Percentiles rank a stretch among this genome's conserved stretches.
These are phyloP conservation scores for Nemania sp. DNA, from an alignment of 2,329 filamentous ascomycete species.

Conservation along the genomic window DNA sequence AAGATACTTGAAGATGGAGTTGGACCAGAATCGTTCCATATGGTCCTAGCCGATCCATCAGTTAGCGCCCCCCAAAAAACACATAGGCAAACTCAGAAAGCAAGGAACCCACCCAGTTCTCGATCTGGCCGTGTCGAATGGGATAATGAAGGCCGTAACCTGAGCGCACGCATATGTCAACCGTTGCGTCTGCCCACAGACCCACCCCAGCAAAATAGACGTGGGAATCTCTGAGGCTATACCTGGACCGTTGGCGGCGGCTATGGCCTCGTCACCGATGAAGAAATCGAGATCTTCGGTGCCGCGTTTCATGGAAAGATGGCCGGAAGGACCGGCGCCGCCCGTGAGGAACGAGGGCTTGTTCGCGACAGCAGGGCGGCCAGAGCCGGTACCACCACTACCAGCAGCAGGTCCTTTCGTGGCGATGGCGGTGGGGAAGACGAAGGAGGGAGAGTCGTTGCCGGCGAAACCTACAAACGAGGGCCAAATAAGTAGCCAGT, in stretches of 20 bases:
- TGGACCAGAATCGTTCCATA: slow-evolving; percentile 99
- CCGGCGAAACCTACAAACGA: slow-evolving; percentile 81
- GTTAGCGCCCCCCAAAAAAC: slow-evolving; percentile 11
- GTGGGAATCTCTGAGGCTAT: slow-evolving; percentile 36
- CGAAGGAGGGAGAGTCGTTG: slow-evolving; percentile 98
- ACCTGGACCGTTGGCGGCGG: slow-evolving; percentile 83
- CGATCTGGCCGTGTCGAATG: slow-evolving; percentile 96
- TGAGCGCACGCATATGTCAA: slow-evolving; percentile 40
- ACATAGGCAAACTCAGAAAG: not conserved
- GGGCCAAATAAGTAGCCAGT: slow-evolving; percentile 31
- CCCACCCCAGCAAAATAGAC: not conserved
- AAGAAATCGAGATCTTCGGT: slow-evolving; percentile 99
- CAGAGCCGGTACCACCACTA: slow-evolving; percentile 77
- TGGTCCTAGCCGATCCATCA: slow-evolving; percentile 73
- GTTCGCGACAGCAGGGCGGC: slow-evolving; percentile 86
- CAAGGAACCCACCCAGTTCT: slow-evolving; percentile 78
- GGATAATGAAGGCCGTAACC: slow-evolving; percentile 97
- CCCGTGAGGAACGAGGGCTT: slow-evolving; percentile 96
- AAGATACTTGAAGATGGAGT: slow-evolving; percentile 99
- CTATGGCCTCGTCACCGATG: slow-evolving; percentile 94
- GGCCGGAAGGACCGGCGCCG: slow-evolving; percentile 79
- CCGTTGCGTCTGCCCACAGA: slow-evolving; percentile 19
- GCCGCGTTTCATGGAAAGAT: slow-evolving; percentile 88
- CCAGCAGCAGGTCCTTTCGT: slow-evolving; percentile 80
- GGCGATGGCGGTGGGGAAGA: slow-evolving; percentile 98